phyloP scores from a whole-genome alignment of 2,329 filamentous ascomycete species.

The Ceratocystis harringtonii region DNA sequence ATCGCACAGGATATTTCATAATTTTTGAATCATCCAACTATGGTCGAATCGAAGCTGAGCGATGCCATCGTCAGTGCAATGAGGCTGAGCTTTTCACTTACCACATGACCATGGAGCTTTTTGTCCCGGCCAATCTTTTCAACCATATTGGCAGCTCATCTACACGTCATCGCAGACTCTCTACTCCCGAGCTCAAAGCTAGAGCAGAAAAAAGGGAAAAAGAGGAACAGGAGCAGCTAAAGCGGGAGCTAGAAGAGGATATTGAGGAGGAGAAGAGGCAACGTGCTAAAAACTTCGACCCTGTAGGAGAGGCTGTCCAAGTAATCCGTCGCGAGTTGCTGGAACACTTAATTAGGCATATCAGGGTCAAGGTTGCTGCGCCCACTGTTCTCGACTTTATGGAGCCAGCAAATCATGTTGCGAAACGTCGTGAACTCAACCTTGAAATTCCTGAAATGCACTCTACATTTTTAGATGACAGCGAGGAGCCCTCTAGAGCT shows the following conservation, averaged over 20 bases:
- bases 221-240: slow-evolving; percentile 49
- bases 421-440: slow-evolving; percentile 67
- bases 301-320: slow-evolving; percentile 69
- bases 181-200: slow-evolving; percentile 15
- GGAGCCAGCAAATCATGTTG: slow-evolving; percentile 62
- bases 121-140: slow-evolving; percentile 21
- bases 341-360: slow-evolving; percentile 75
- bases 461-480: slow-evolving; percentile 22
- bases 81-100: slow-evolving; percentile 83
- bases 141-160: slow-evolving; percentile 15
- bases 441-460: slow-evolving; percentile 39
- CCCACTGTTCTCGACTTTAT: slow-evolving; percentile 68
- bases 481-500: slow-evolving; percentile 43
- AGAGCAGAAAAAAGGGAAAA: slow-evolving; percentile 36
- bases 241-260: slow-evolving; percentile 64
- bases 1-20: slow-evolving; percentile 79
- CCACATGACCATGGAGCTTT: slow-evolving; percentile 75
- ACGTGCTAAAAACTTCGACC: slow-evolving; percentile 75
- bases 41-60: slow-evolving; percentile 65
- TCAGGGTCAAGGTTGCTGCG: slow-evolving; percentile 73
- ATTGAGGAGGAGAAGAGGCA: slow-evolving; percentile 81
- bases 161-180: slow-evolving; percentile 9
- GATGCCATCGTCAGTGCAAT: slow-evolving; percentile 66
- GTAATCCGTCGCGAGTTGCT: slow-evolving; percentile 65
- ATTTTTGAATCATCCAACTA: slow-evolving; percentile 67